Evolutionary conservation across 129 eudicot species (phyloP), one percentile per base, ranked within the genome.

Genomic region (Helianthus tuberosus): DNA sequence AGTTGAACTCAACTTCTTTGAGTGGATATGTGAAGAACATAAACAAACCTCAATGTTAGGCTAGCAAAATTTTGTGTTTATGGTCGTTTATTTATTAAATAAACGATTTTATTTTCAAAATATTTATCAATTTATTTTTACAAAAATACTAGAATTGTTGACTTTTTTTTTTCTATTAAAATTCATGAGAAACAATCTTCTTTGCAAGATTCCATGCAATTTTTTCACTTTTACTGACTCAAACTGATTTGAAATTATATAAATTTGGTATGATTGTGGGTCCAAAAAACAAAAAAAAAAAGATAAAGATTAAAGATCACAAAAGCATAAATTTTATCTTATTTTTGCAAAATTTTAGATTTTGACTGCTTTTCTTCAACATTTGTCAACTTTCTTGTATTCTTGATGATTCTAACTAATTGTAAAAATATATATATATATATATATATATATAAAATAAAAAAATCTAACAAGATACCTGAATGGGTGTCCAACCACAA

Each of bases 401-500:
- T 59, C 41, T 61, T 61, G 0, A 61, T 35, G 66, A 60, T 61
- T 61, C 32, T 9, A 2, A 61, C 32, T 8, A 27, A 13, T 61
- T 16, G 32, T 13, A 16, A 61, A 43, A 7, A 43, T n/a, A n/a
- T n/a, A n/a, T n/a, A n/a, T n/a, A n/a, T n/a, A n/a, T n/a, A n/a
- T n/a, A n/a, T n/a, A n/a, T n/a, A n/a, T n/a, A n/a, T n/a, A n/a
- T n/a, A n/a, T n/a, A 43, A 8, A 6, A 43, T 0, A 6, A 8
- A 43, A 43, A 61, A 32, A 51, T 3, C 8, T 23, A 11, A 49
- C 35, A 69, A 2, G 5, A 23, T 74, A 88, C 97, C 97, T 88
- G 92, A 36, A 92, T 92, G 0, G 97, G 97, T 39, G 97, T 89
- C 97, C 97, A 92, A 66, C 97, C 97, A 88, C 97, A 92, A 67